Evolutionary conservation across 352 stramenopile species (phyloP).

Genomic region (Halophytophthora batemanensis): DNA sequence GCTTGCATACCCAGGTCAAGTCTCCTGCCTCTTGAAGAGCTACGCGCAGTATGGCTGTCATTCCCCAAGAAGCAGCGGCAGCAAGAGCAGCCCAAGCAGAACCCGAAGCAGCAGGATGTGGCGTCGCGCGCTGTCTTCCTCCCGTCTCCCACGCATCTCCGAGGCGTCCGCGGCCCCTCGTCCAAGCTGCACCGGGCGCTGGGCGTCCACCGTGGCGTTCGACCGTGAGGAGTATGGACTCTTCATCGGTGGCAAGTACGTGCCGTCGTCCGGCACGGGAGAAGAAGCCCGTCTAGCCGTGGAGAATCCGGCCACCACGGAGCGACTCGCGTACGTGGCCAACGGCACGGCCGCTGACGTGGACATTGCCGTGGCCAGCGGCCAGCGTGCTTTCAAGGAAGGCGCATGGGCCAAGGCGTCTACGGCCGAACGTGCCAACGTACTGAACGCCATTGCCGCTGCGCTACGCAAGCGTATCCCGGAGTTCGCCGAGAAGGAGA

Average conservation of each 20-base stretch:
- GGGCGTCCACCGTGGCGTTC: slow-evolving; percentile 22
- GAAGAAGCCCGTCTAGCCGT: slow-evolving; percentile 22
- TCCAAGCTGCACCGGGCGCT: not conserved
- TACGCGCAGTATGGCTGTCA: slow-evolving; percentile 17
- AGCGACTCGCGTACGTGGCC: slow-evolving; percentile 34
- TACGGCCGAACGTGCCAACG: slow-evolving; percentile 28
- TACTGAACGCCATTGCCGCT: slow-evolving; percentile 40
- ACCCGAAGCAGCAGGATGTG: slow-evolving; percentile 4
- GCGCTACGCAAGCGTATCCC: slow-evolving; percentile 33
- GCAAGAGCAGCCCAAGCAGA: not conserved
- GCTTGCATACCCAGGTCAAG: not conserved
- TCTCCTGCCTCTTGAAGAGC: slow-evolving; percentile 7
- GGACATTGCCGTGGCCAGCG: slow-evolving; percentile 28
- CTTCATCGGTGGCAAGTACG: slow-evolving; percentile 40
- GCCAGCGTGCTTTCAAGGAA: slow-evolving; percentile 27
- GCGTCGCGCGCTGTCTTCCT: not conserved
- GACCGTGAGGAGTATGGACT: slow-evolving; percentile 35
- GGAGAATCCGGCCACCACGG: slow-evolving; percentile 51
- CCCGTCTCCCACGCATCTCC: not conserved
- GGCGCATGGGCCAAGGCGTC: slow-evolving; percentile 31
- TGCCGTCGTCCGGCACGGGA: slow-evolving; percentile 22
- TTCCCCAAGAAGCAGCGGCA: slow-evolving; percentile 6
- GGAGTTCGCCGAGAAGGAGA: slow-evolving; percentile 58
- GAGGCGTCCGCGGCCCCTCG: not conserved
- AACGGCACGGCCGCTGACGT: slow-evolving; percentile 34